Evolutionary conservation across 768 basidiomycete genomes (phyloP).

Genomic region (Xerocomellus dryophilus): DNA sequence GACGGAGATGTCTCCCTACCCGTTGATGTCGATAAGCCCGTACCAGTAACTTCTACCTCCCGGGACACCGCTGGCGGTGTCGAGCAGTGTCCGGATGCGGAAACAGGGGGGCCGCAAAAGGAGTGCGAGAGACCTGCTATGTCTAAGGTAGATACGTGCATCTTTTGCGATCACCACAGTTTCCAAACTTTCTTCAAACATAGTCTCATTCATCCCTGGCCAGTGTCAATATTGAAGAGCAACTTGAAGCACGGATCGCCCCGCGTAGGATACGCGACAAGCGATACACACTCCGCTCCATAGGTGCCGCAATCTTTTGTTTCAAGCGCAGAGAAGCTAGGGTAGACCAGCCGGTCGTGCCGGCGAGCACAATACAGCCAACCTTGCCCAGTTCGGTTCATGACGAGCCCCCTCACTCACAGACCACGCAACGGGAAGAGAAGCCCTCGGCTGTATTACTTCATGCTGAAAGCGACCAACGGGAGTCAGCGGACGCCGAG

Average conservation of each 20-base stretch:
- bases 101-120: neutral
- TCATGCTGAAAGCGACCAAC: neutral
- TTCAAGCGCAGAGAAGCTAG: too few species aligned
- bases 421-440: neutral
- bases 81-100: neutral
- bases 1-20: neutral
- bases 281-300: neutral
- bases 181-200: neutral
- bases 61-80: neutral
- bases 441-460: too few species aligned
- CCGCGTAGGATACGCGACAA: neutral
- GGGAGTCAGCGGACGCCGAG: neutral
- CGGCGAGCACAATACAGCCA: neutral
- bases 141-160: neutral
- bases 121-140: neutral
- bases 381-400: neutral
- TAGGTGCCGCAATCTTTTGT: neutral
- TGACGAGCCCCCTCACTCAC: neutral
- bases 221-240: neutral
- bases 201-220: neutral
- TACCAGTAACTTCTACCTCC: neutral
- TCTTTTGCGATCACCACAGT: neutral
- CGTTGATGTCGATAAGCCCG: neutral
- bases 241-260: neutral
- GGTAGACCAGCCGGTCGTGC: neutral